Evolutionary conservation across 495 filamentous ascomycete species (phyloP), one percentile per base, ranked within the genome.

Genomic region (Lasiosphaeriaceae sp.): DNA sequence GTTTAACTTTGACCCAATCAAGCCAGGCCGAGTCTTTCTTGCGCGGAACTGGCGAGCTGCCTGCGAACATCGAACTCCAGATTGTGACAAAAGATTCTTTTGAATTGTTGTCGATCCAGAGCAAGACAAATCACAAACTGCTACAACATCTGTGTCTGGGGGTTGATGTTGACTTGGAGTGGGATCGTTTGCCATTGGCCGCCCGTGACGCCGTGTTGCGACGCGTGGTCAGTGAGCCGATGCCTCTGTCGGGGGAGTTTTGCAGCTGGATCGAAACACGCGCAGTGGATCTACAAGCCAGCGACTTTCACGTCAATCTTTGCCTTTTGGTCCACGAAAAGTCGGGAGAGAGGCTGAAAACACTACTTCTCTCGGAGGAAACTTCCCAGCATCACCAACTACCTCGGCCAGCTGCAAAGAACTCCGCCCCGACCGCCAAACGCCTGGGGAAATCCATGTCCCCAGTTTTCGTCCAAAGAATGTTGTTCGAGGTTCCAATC

Each of bases 71-170:
- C 35, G 57, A 56, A 11, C 48, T 66, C 23, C 55, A 65, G 37
- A 47, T 62, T 22, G 52, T 59, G 12, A 51, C 23, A 3, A 45
- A 59, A 46, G 52, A 58, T 17, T 24, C 29, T 12, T 11, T 16
- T 2, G 19, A 44, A 4, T n/a, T 65, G 14, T 22, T 37, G n/a
- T n/a, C 34, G 9, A 46, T 62, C 23, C 41, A 45, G 22, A 35
- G 45, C 21, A 17, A 20, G 1, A 54, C 52, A 19, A 60, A 58
- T 22, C n/a, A 19, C 2, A 22, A 41, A 12, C 51, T 68, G 1
- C 31, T 66, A 34, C 50, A 54, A 2, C 58, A 64, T 11, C 54
- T 68, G 1, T 66, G 66, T 35, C 41, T 68, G 2, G 58, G 51
- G 2, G 22, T 59, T 5, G 44, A 61, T 12, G 53, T 66, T 23